phyloP scores from a whole-genome alignment of 2,329 filamentous ascomycete genomes.

The Colletotrichum musicola region DNA sequence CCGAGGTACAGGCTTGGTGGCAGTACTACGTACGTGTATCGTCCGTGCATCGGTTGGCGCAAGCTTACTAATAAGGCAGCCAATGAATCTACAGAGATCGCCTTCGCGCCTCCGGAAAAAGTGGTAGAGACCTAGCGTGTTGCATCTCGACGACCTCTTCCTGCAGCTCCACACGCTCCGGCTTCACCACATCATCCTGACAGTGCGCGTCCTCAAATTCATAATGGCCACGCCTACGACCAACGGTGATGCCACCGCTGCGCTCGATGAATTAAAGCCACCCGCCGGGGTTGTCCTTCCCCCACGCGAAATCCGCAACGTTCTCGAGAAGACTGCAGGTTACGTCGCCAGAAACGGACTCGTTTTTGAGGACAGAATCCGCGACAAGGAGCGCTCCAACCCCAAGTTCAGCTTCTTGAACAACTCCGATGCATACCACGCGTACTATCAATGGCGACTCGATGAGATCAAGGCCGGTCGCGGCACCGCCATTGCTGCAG shows the following conservation, averaged over 20 bases:
- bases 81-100: not conserved
- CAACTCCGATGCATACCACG: slow-evolving; percentile 83
- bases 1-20: not conserved
- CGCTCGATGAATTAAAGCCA: slow-evolving; percentile 78
- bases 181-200: slow-evolving; percentile 39
- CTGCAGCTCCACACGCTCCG: slow-evolving; percentile 37
- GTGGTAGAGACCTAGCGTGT: not conserved
- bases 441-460: slow-evolving; percentile 92
- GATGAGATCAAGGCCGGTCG: slow-evolving; percentile 87
- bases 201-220: slow-evolving; percentile 30
- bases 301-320: slow-evolving; percentile 84
- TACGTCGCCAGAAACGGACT: slow-evolving; percentile 81
- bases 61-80: slow-evolving; percentile 33
- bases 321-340: slow-evolving; percentile 94
- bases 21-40: not conserved
- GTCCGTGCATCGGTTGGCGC: no score
- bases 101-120: slow-evolving; percentile 28
- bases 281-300: slow-evolving; percentile 89
- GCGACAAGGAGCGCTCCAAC: slow-evolving; percentile 85
- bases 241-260: slow-evolving; percentile 66
- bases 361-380: slow-evolving; percentile 85
- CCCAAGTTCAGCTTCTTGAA: slow-evolving; percentile 93
- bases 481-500: slow-evolving; percentile 82
- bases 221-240: slow-evolving; percentile 55
- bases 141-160: slow-evolving; percentile 17